Percentiles rank a stretch among this genome's conserved stretches.
phyloP scores from a whole-genome alignment of 192 early-diverging fungal genomes.

The Obelidium mucronatum region DNA sequence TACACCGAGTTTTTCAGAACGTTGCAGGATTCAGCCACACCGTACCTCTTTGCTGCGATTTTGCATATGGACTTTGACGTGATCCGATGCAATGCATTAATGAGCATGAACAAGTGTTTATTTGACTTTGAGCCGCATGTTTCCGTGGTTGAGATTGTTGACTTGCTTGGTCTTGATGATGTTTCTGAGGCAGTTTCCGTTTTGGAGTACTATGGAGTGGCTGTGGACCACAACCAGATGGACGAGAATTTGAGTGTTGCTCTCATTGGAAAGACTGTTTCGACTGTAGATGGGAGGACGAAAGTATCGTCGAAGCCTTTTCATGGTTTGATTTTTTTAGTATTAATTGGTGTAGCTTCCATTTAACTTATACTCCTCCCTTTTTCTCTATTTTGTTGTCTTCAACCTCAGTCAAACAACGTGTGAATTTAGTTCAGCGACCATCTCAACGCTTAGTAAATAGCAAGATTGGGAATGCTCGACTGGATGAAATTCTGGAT shows the following conservation, averaged over 20 bases:
- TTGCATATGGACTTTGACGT: constrained; percentile 76
- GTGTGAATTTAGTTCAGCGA: constrained; percentile 33
- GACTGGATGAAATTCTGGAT: constrained; percentile 33
- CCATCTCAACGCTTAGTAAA: constrained; percentile 36
- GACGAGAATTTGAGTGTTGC: constrained; percentile 35
- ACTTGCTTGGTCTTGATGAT: constrained; percentile 68
- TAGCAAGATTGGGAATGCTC: constrained; percentile 21
- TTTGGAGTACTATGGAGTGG: constrained; percentile 49
- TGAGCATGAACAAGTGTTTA: constrained; percentile 68
- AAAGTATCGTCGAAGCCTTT: constrained; percentile 22
- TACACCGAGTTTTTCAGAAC: constrained; percentile 79
- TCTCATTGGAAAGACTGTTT: constrained; percentile 42
- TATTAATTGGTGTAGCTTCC: background rate
- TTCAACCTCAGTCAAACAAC: constrained; percentile 28
- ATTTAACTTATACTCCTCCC: too few relatives aligned
- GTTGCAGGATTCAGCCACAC: constrained; percentile 60
- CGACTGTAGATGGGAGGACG: background rate
- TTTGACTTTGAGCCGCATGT: constrained; percentile 51
- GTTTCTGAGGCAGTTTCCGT: constrained; percentile 49
- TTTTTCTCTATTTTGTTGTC: too few relatives aligned
- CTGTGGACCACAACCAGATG: background rate
- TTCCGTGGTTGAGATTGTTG: constrained; percentile 59
- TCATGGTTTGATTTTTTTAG: constrained; percentile 9
- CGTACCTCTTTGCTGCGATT: constrained; percentile 81
- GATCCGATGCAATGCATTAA: constrained; percentile 76